Evolutionary conservation across 1,284 basidiomycete species (phyloP), one percentile per base, ranked within the genome.

Genomic region (Irpex rosettiformis): DNA sequence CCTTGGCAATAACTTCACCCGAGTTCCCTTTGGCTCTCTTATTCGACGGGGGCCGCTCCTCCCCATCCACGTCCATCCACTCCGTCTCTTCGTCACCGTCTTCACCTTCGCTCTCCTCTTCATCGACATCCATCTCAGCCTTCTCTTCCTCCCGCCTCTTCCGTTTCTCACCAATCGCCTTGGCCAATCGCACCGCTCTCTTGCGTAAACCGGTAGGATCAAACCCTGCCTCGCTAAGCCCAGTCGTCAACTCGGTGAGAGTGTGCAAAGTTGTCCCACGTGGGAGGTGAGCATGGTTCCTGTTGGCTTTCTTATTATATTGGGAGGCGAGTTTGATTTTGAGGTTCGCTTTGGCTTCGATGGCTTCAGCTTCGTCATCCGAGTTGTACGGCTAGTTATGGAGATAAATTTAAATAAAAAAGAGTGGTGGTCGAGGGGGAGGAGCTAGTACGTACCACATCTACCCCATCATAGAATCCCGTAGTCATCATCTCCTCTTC

Each of bases 401-500:
- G 21, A 16, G 56, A 58, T 25, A 66, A 22, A 55, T 59, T 10
- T 24, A 27, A 52, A 24, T n/a, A n/a, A n/a, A n/a, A n/a, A n/a
- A n/a, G n/a, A n/a, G n/a, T n/a, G n/a, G n/a, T n/a, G n/a, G n/a
- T n/a, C n/a, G n/a, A n/a, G n/a, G n/a, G n/a, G n/a, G n/a, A 28
- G 29, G 49, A 11, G 33, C 2, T 2, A 37, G 33, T 52, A 72
- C 80, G 65, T 67, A 93, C 91, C 70, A 93, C 91, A 57, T 94
- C 90, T 58, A 91, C 93, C 61, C 80, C 86, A 51, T 93, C 93
- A 75, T 99, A 99, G 80, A 94, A 98, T 4, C 96, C 97, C 70
- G 98, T 93, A 1, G 88, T 89, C 72, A 95, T 84, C 27, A 99
- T 82, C 68, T 85, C 86, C 76, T 98, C 96, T 75, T 99, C 96